Conservation (phyloP, 106 monocot genomes). For the Dioscorea zingiberensis region DNA sequence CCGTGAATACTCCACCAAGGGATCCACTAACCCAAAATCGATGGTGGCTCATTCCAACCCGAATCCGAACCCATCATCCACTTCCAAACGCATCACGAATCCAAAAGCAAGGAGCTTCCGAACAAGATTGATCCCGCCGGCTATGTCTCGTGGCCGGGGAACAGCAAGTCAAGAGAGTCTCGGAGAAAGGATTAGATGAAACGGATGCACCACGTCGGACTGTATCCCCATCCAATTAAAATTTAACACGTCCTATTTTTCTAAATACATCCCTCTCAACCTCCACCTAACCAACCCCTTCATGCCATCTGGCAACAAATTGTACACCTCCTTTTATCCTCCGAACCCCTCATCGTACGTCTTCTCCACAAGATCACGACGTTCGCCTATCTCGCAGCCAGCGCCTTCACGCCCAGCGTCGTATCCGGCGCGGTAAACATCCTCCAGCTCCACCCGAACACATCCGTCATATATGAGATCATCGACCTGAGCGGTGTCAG, state of each 20-base stretch:
- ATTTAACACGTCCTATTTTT: too few relatives aligned
- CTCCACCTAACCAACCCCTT: constrained; percentile 24
- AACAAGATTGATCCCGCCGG: not conserved
- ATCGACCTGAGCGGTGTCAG: constrained; percentile 20
- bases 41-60: not conserved
- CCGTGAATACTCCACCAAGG: not conserved
- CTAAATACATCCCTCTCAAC: constrained; percentile 30
- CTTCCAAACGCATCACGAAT: not conserved
- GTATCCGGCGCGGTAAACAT: constrained; percentile 13
- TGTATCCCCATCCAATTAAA: too few relatives aligned
- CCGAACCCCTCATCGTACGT: constrained; percentile 26
- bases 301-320: too few relatives aligned
- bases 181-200: too few relatives aligned
- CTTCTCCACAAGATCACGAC: constrained; percentile 47
- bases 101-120: not conserved
- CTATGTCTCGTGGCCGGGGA: not conserved
- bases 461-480: not conserved
- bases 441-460: constrained; percentile 23
- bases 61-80: not conserved
- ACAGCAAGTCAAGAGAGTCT: too few relatives aligned
- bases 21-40: constrained; percentile 1
- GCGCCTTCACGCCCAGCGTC: constrained; percentile 48
- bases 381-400: constrained; percentile 54
- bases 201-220: too few relatives aligned
- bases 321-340: constrained; percentile 57